Conservation (phyloP, 345 rosid genomes). For the Nasturtium officinale region DNA sequence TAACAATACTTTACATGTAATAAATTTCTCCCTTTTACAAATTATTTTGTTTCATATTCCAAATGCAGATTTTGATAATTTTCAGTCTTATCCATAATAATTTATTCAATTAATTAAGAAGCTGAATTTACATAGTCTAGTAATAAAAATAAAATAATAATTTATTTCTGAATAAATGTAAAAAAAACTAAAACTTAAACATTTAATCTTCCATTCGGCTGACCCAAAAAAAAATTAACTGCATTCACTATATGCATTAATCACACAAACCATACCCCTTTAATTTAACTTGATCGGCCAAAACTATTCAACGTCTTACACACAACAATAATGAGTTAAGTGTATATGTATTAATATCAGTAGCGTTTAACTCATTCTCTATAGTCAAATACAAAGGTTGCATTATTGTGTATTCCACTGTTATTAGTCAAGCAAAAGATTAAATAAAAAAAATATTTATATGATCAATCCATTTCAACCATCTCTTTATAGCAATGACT, state of each 20-base stretch:
- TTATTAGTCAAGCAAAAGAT: conserved; percentile 34
- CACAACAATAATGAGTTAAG: conserved; percentile 16
- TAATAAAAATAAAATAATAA: too few relatives aligned
- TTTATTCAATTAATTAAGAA: too few relatives aligned
- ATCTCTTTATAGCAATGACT: conserved; percentile 37
- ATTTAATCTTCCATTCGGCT: not conserved
- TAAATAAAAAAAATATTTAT: conserved; percentile 23
- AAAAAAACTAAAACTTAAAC: too few relatives aligned
- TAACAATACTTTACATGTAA: not conserved
- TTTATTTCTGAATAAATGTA: too few relatives aligned
- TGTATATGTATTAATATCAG: not conserved
- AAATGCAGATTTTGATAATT: not conserved
- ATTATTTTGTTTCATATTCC: not conserved
- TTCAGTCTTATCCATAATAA: not conserved
- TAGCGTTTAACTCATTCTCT: conserved; percentile 9
- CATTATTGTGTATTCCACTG: conserved; percentile 36
- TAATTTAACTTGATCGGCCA: not conserved
- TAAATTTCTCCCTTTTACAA: too few relatives aligned
- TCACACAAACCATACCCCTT: not conserved
- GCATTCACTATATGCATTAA: conserved; percentile 1
- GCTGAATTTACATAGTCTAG: not conserved
- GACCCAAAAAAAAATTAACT: not conserved
- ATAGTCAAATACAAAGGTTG: conserved; percentile 21
- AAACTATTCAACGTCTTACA: conserved; percentile 11
- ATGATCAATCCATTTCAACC: conserved; percentile 22